Evolutionary conservation across 202 grass and related monocot species (phyloP), one percentile per base, ranked within the genome.

Genomic region (Elaeis oleifera): DNA sequence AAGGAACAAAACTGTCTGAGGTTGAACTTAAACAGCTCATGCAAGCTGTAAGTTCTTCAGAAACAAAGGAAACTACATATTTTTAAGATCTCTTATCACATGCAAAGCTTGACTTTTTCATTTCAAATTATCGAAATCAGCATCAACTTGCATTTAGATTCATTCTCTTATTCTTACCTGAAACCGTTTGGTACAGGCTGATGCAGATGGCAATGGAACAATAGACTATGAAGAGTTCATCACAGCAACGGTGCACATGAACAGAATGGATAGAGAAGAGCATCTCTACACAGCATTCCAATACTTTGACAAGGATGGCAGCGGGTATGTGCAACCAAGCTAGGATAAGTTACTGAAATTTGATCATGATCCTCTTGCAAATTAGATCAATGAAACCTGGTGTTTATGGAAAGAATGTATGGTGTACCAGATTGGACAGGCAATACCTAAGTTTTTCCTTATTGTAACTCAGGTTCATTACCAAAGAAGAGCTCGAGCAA

Each of bases 221-320:
- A 89, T 95, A 19, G 84, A 89, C 72, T 95, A 89, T 14, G 81
- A 89, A 0, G 81, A 95, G 81, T 95, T 95, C 55, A 83, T 95
- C 64, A 89, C 89, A 1, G 84, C 89, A 13, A 95, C 85, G 7
- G 66, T 95, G 73, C 81, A 89, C 58, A 85, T 95, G 84, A 89
- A 95, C 69, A 85, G 71, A 73, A 65, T 95, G 79, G 89, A 89
- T 22, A 75, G 84, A 69, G 89, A 95, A 32, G 85, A 95, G 31
- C 89, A 95, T 61, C 84, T 95, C 19, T 89, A 83, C 79, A 95
- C 81, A 21, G 84, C 89, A 26, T 95, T 95, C 75, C 89, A 89
- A 50, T 85, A 72, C 74, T 95, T 89, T 0, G 89, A 95, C 59
- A 95, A 89, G 69, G 89, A 89, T 57, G 80, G 83, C 27, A 85